Evolutionary conservation across 495 filamentous ascomycete genomes (phyloP).

Genomic region (Penicillium coffeae): DNA sequence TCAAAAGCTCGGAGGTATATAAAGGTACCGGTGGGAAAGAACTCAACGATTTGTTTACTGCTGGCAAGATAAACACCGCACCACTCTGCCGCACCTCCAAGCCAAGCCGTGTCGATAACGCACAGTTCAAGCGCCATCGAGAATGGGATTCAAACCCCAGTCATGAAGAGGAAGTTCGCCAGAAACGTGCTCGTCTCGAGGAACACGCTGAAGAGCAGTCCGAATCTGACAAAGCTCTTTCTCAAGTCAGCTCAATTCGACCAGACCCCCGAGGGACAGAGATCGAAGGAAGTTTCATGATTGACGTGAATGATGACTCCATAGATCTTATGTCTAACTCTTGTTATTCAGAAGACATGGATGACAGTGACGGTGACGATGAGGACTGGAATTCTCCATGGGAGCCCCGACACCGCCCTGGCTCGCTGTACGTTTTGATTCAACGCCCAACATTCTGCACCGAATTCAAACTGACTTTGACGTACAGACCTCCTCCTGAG

Average conservation of each 20-base stretch:
- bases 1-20: conserved; percentile 23
- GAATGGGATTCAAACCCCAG: conserved; percentile 27
- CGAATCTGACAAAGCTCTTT: conserved; percentile 10
- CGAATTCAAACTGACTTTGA: conserved; percentile 11
- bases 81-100: conserved; percentile 24
- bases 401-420: conserved; percentile 13
- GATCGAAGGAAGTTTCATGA: conserved; percentile 7
- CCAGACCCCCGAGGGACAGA: conserved; percentile 3
- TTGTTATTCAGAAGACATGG: conserved; percentile 12
- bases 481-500: conserved; percentile 42
- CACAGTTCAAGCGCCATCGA: conserved; percentile 22
- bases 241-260: conserved; percentile 13
- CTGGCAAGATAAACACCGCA: conserved; percentile 31
- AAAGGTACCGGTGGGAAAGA: conserved; percentile 21
- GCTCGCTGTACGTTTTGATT: conserved; percentile 17
- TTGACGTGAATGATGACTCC: not conserved
- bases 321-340: conserved; percentile 9
- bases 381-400: not conserved
- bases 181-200: conserved; percentile 29
- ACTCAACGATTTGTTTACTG: conserved; percentile 17
- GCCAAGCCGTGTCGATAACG: conserved; percentile 14
- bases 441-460: not conserved
- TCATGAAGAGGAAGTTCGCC: conserved; percentile 18
- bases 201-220: conserved; percentile 18
- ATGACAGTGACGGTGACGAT: conserved; percentile 8